Percentiles rank a stretch among this genome's conserved stretches.
phyloP scores from a whole-genome alignment of 176 grass and related monocot genomes.

The Triticum monococcum region DNA sequence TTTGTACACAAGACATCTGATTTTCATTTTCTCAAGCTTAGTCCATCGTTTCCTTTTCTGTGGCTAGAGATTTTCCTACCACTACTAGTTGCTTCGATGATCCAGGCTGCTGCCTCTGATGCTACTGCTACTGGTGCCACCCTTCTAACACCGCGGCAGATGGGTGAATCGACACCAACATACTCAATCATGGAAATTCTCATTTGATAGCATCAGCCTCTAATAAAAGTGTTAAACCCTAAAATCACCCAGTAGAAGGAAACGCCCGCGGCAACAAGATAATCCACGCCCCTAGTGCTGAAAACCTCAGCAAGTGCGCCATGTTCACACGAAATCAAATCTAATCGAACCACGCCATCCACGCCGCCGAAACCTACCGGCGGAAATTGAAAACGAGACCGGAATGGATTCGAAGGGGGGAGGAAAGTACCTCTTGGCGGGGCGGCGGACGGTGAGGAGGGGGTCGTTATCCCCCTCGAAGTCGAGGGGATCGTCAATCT shows the following conservation, averaged over 20 bases:
- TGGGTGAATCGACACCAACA: too few species aligned
- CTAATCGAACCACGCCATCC: neutral
- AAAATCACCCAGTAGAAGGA: neutral
- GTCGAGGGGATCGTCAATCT: constrained; percentile 68
- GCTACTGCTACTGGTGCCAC: too few species aligned
- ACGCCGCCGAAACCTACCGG: neutral
- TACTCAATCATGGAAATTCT: neutral
- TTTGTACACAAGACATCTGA: too few species aligned
- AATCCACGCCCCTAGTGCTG: neutral
- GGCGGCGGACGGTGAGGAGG: constrained; percentile 32
- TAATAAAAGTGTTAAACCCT: neutral
- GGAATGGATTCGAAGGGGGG: neutral
- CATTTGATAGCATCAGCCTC: neutral
- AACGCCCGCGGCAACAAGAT: neutral
- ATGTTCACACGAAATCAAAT: neutral
- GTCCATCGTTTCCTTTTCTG: too few species aligned
- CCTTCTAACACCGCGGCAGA: too few species aligned
- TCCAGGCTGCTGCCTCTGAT: too few species aligned
- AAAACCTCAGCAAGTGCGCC: neutral
- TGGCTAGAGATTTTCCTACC: too few species aligned
- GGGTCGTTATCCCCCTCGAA: constrained; percentile 82
- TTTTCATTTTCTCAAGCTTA: too few species aligned
- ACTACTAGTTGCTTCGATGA: too few species aligned
- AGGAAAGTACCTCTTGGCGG: constrained; percentile 53
- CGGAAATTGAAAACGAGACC: neutral